Evolutionary conservation across 768 basidiomycete species (phyloP), one percentile per base, ranked within the genome.

Genomic region (Daedalea quercina): DNA sequence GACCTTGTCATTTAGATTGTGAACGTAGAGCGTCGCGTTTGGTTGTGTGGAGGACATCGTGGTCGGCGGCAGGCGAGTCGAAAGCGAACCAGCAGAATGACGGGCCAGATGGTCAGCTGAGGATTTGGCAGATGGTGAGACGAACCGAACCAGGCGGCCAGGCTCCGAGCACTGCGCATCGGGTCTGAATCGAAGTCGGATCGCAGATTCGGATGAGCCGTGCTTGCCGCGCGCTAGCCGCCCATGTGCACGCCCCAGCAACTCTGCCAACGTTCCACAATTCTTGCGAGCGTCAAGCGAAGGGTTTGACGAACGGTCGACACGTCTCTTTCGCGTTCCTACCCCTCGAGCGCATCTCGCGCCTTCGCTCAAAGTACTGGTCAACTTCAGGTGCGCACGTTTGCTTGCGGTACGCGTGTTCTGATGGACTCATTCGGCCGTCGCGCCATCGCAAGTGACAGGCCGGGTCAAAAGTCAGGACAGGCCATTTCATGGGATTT

Each of bases 1-100:
- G 61, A 93, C 76, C 71, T 92, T 89, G 69, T 92, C 86, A 64
- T 96, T 94, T 67, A 97, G 81, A 64, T 94, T 94, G 64, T 91
- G 90, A 70, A 97, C 71, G 71, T 94, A 96, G 62, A 97, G 80
- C 53, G 94, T 91, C 41, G 82, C 77, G 66, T 87, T 91, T 20
- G 94, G 94, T 66, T 87, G 85, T 57, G 74, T 77, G 47, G 79
- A 77, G 44, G 74, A 73, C 61, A 63, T 63, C 40, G 47, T 42
- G 33, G 53, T 17, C 52, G 20, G 20, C 40, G 44, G 43, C 3
- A 33, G 17, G 20, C 2, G 42, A 15, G 43, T 20, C 26, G 9
- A 25, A 28, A 26, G 28, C 11, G 4, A 11, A 31, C 28, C 28
- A 12, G 26, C 45, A 33, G 20, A 25, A 47, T 19, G 37, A 31